A percentile compares a stretch with the other conserved stretches of the same genome.
phyloP scores from a whole-genome alignment of 345 rosid genomes.

The Theobroma cacao region DNA sequence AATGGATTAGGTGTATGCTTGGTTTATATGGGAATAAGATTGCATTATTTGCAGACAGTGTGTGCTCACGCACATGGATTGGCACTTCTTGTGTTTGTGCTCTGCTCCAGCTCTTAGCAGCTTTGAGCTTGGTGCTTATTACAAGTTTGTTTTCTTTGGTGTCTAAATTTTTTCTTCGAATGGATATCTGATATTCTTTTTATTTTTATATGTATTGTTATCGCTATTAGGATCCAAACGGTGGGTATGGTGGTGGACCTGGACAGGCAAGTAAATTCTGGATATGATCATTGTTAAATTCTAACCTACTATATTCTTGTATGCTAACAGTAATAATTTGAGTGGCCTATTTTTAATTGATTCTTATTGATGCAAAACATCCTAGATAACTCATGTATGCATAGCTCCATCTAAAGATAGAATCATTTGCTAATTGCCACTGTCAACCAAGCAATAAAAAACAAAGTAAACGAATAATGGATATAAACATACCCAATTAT shows the following conservation, averaged over 20 bases:
- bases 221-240: slow-evolving; percentile 61
- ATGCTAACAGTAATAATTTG: slow-evolving; percentile 3
- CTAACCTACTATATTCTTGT: neutral
- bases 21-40: neutral
- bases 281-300: slow-evolving; percentile 6
- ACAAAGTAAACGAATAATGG: too few species aligned
- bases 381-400: too few species aligned
- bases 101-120: neutral
- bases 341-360: neutral
- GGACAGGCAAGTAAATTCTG: slow-evolving; percentile 73
- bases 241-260: slow-evolving; percentile 99
- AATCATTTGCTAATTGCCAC: too few species aligned
- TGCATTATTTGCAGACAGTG: neutral
- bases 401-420: too few species aligned
- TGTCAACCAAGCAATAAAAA: too few species aligned
- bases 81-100: neutral
- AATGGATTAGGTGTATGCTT: neutral
- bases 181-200: neutral
- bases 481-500: too few species aligned
- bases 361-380: neutral
- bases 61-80: slow-evolving; percentile 6
- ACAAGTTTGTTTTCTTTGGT: neutral
- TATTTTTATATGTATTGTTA: neutral
- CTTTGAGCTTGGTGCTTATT: neutral
- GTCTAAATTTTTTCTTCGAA: neutral